Evolutionary conservation across 1,284 basidiomycete species (phyloP).

Genomic region (Stereum hirsutum): DNA sequence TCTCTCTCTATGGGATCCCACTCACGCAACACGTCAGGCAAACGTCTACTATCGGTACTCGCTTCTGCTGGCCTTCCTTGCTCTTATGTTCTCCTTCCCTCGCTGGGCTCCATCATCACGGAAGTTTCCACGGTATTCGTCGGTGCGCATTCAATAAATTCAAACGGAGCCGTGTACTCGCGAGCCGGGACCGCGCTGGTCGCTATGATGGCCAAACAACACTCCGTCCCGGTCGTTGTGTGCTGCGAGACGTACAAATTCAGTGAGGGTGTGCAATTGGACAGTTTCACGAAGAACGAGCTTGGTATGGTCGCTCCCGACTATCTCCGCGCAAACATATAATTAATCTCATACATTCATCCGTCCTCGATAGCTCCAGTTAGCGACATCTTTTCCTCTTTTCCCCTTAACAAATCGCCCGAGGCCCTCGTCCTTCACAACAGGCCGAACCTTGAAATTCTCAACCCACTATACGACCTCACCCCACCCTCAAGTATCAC

Average conservation of each 20-base stretch:
- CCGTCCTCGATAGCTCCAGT: constrained; percentile 23
- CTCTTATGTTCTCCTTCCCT: constrained; percentile 89
- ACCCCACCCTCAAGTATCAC: constrained; percentile 87
- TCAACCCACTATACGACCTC: constrained; percentile 87
- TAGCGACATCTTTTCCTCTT: constrained; percentile 25
- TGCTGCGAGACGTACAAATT: constrained; percentile 99
- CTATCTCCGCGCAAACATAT: neutral
- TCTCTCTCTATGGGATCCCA: neutral
- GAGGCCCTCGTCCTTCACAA: constrained; percentile 26
- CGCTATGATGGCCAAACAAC: constrained; percentile 90
- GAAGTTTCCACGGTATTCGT: constrained; percentile 80
- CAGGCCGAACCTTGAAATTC: constrained; percentile 51
- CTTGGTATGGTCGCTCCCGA: constrained; percentile 47
- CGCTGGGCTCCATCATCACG: constrained; percentile 76
- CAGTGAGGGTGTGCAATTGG: constrained; percentile 86
- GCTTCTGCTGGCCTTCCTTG: constrained; percentile 73
- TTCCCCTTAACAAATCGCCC: constrained; percentile 26
- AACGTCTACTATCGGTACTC: constrained; percentile 68
- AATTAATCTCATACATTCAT: constrained; percentile 1
- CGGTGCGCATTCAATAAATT: constrained; percentile 90
- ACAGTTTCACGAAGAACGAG: constrained; percentile 96
- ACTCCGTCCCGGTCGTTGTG: constrained; percentile 89
- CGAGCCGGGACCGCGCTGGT: constrained; percentile 93
- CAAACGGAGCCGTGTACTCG: constrained; percentile 92
- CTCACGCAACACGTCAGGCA: constrained; percentile 41